phyloP scores from a whole-genome alignment of 1,284 basidiomycete genomes.

The Ustilago nuda region DNA sequence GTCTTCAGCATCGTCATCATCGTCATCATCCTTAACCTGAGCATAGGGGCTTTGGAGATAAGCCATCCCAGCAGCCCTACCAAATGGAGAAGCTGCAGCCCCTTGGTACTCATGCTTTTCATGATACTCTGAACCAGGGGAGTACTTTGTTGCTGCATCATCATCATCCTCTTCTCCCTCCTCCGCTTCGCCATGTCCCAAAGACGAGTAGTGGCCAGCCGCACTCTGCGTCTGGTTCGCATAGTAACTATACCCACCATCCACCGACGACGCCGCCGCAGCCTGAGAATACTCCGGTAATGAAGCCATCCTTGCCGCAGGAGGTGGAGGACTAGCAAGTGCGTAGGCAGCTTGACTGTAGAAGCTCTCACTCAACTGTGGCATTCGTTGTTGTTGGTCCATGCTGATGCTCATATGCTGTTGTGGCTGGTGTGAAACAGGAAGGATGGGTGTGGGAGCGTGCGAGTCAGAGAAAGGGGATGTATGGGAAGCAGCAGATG shows the following conservation, averaged over 20 bases:
- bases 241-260: conserved; percentile 35
- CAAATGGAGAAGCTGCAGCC: conserved; percentile 21
- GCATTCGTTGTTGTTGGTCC: conserved; percentile 36
- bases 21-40: conserved; percentile 21
- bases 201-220: conserved; percentile 34
- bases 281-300: conserved; percentile 28
- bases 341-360: conserved; percentile 61
- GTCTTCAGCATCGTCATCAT: conserved; percentile 26
- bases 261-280: not conserved
- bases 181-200: conserved; percentile 31
- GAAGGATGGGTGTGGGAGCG: conserved; percentile 19
- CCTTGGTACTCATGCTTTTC: conserved; percentile 34
- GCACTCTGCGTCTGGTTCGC: conserved; percentile 27
- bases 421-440: conserved; percentile 25
- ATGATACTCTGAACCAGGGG: conserved; percentile 44
- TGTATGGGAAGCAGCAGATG: conserved; percentile 14
- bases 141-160: conserved; percentile 45
- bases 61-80: conserved; percentile 14
- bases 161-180: conserved; percentile 39
- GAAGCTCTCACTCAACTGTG: conserved; percentile 60
- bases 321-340: conserved; percentile 29
- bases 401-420: conserved; percentile 35
- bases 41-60: conserved; percentile 41
- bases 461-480: conserved; percentile 35
- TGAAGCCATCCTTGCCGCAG: conserved; percentile 15